Conservation (phyloP, 1,284 basidiomycete genomes). For the Tremellales sp. region DNA sequence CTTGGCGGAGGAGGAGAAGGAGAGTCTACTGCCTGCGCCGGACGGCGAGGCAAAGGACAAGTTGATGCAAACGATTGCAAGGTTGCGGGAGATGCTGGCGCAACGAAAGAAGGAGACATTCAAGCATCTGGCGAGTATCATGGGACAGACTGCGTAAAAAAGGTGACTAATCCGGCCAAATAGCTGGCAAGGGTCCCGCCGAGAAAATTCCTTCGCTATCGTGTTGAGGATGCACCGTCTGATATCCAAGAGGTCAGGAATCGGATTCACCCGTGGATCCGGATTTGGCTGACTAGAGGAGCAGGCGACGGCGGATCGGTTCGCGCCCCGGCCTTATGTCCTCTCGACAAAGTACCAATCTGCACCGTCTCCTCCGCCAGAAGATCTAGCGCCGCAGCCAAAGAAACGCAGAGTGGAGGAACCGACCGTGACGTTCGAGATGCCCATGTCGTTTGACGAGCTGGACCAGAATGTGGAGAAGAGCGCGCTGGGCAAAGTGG, state of each 20-base stretch:
- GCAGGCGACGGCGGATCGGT: constrained; percentile 29
- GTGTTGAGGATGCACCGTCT: constrained; percentile 16
- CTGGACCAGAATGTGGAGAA: constrained; percentile 42
- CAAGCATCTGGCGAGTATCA: constrained; percentile 3
- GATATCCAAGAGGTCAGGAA: constrained; percentile 3
- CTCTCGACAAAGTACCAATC: constrained; percentile 39
- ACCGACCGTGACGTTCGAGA: constrained; percentile 38
- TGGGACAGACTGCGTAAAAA: no score
- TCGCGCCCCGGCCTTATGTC: constrained; percentile 36
- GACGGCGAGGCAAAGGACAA: background rate
- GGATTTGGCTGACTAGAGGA: background rate
- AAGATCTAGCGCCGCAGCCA: constrained; percentile 7
- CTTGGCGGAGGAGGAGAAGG: constrained; percentile 18
- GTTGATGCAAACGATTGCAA: background rate
- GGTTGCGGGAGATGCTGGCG: background rate
- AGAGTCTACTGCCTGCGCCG: background rate
- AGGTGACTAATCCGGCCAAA: no score
- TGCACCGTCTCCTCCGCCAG: constrained; percentile 17
- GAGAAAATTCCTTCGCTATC: constrained; percentile 26
- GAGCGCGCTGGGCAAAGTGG: constrained; percentile 21
- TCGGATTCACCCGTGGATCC: background rate
- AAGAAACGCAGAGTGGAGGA: constrained; percentile 7
- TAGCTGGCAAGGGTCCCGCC: constrained; percentile 23
- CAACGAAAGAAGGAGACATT: constrained; percentile 24
- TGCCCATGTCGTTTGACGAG: constrained; percentile 41